Evolutionary conservation across 2,329 filamentous ascomycete species (phyloP).

Genomic region (Cladorrhinum sp.): DNA sequence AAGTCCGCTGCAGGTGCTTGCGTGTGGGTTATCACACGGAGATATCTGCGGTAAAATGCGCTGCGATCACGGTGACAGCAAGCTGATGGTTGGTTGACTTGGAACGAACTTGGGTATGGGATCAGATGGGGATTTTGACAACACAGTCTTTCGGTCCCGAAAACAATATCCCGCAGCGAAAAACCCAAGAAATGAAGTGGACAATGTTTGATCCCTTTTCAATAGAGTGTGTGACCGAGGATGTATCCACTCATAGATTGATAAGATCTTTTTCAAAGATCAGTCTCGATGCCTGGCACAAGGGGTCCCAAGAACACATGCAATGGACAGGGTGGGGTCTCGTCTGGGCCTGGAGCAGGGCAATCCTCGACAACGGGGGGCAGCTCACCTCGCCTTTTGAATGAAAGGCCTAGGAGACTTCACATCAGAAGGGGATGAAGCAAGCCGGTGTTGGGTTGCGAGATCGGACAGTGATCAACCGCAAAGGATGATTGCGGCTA

Average conservation of each 20-base stretch:
- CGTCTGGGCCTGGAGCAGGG: not conserved
- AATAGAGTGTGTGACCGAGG: not conserved
- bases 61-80: not conserved
- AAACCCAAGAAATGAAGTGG: not conserved
- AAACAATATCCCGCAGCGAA: not conserved
- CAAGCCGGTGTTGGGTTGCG: slow-evolving; percentile 3
- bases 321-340: not conserved
- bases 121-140: not conserved
- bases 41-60: not conserved
- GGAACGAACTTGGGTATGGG: not conserved
- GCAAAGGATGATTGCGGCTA: not conserved
- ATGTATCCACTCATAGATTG: not conserved
- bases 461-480: slow-evolving; percentile 4
- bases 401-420: slow-evolving; percentile 1
- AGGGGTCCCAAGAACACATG: slow-evolving; percentile 1
- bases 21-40: not conserved
- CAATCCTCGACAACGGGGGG: not conserved
- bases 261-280: not conserved
- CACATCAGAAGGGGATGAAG: slow-evolving; percentile 1
- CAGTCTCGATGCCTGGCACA: not conserved
- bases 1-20: not conserved
- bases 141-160: not conserved
- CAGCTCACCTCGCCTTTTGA: slow-evolving; percentile 2
- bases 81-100: not conserved
- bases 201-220: not conserved